phyloP scores from a whole-genome alignment of 192 early-diverging fungal species.

The Spizellomyces punctatus region DNA sequence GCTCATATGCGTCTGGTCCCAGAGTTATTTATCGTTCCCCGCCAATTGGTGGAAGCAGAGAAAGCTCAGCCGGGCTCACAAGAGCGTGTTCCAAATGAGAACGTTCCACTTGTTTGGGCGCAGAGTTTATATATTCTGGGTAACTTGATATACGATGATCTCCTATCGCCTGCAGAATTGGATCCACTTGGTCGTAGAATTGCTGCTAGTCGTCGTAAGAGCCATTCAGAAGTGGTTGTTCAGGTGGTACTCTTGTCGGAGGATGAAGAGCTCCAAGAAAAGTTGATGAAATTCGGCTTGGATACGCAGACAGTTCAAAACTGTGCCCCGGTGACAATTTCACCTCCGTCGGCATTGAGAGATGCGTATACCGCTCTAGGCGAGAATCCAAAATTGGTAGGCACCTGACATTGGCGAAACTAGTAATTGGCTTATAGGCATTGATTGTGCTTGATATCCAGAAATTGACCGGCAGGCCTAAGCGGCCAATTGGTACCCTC shows the following conservation, averaged over 20 bases:
- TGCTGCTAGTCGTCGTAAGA: constrained; percentile 50
- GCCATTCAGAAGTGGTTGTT: constrained; percentile 64
- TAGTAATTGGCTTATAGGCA: too few relatives aligned
- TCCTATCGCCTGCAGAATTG: constrained; percentile 75
- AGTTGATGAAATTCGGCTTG: constrained; percentile 71
- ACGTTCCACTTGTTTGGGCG: constrained; percentile 86
- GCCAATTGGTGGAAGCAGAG: constrained; percentile 72
- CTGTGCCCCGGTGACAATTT: constrained; percentile 69
- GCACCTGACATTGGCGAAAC: neutral
- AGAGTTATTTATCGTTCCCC: constrained; percentile 82
- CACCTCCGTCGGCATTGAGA: constrained; percentile 70
- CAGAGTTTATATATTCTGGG: constrained; percentile 80
- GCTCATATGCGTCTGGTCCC: constrained; percentile 45
- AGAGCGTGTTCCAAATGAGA: constrained; percentile 77
- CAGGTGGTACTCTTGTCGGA: constrained; percentile 82
- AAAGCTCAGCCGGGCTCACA: constrained; percentile 68
- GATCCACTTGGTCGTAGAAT: constrained; percentile 81
- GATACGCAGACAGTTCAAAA: constrained; percentile 79
- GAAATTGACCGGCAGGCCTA: constrained; percentile 73
- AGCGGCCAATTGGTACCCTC: constrained; percentile 76
- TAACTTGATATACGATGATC: constrained; percentile 73
- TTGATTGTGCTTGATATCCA: too few relatives aligned
- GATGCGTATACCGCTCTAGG: constrained; percentile 78
- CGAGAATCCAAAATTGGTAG: constrained; percentile 70
- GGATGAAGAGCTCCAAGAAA: constrained; percentile 68